Conservation (phyloP, 1,139 yeast genomes). For the Torulaspora globosa region DNA sequence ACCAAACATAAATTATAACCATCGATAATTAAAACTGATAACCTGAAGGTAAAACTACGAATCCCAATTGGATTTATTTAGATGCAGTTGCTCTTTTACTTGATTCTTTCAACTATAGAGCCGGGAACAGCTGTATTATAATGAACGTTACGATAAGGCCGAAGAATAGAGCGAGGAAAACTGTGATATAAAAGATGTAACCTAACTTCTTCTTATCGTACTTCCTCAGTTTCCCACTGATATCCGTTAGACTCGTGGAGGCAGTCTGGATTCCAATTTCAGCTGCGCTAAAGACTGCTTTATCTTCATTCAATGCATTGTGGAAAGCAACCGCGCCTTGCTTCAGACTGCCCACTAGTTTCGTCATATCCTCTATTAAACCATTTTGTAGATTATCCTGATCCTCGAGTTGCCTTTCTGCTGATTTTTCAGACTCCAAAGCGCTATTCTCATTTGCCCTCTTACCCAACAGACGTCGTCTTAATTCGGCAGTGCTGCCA, state of each 20-base stretch:
- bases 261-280: constrained; percentile 41
- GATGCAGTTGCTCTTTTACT: not conserved
- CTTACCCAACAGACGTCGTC: constrained; percentile 34
- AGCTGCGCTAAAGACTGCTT: constrained; percentile 40
- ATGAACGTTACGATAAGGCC: constrained; percentile 36
- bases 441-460: constrained; percentile 7
- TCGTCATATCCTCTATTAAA: constrained; percentile 39
- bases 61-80: not conserved
- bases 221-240: constrained; percentile 32
- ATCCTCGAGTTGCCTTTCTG: constrained; percentile 37
- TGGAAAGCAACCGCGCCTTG: constrained; percentile 42
- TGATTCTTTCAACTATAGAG: constrained; percentile 19
- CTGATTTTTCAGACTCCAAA: constrained; percentile 20
- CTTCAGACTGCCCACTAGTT: constrained; percentile 37
- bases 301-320: constrained; percentile 38
- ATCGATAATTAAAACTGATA: too few species aligned
- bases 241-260: constrained; percentile 34
- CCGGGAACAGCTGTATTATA: constrained; percentile 40
- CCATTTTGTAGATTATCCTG: constrained; percentile 40
- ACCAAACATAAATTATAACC: not conserved
- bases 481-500: constrained; percentile 32
- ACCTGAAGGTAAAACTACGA: too few species aligned
- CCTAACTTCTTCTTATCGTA: constrained; percentile 37
- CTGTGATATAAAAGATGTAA: constrained; percentile 34
- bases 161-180: constrained; percentile 30